Percentiles rank a stretch among this genome's conserved stretches.
phyloP scores from a whole-genome alignment of 2,329 filamentous ascomycete genomes.

The Mycosphaerelloides madeirae region DNA sequence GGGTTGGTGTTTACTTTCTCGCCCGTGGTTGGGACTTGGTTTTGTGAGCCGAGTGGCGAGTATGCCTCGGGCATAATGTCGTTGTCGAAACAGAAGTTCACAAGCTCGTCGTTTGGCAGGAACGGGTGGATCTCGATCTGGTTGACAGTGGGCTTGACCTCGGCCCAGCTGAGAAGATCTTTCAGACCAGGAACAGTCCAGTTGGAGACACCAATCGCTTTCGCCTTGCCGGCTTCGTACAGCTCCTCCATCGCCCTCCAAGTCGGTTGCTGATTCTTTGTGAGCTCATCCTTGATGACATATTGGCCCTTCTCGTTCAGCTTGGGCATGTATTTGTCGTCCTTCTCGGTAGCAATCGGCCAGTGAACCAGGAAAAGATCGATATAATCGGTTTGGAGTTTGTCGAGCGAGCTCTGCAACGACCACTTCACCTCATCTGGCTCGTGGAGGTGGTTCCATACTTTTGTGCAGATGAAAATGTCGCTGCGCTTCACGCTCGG shows the following conservation, averaged over 20 bases:
- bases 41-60: constrained; percentile 60
- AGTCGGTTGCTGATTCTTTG: constrained; percentile 61
- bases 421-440: constrained; percentile 35
- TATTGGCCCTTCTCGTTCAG: constrained; percentile 54
- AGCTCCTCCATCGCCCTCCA: constrained; percentile 60
- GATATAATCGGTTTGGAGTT: constrained; percentile 32
- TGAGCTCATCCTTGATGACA: constrained; percentile 60
- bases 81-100: constrained; percentile 55
- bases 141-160: constrained; percentile 41
- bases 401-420: constrained; percentile 32
- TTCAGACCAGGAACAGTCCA: constrained; percentile 43
- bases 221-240: constrained; percentile 50
- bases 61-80: constrained; percentile 54
- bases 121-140: constrained; percentile 51
- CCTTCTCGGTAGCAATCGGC: constrained; percentile 49
- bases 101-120: constrained; percentile 58
- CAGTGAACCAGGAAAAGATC: constrained; percentile 38
- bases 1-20: constrained; percentile 60
- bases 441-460: constrained; percentile 50
- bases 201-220: constrained; percentile 52
- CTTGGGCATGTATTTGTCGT: constrained; percentile 44
- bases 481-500: constrained; percentile 45
- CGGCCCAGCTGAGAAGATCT: constrained; percentile 40
- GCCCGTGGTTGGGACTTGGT: constrained; percentile 63
- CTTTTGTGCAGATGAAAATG: constrained; percentile 51